phyloP scores from a whole-genome alignment of 2,329 filamentous ascomycete genomes.

The Exophiala viscosa region DNA sequence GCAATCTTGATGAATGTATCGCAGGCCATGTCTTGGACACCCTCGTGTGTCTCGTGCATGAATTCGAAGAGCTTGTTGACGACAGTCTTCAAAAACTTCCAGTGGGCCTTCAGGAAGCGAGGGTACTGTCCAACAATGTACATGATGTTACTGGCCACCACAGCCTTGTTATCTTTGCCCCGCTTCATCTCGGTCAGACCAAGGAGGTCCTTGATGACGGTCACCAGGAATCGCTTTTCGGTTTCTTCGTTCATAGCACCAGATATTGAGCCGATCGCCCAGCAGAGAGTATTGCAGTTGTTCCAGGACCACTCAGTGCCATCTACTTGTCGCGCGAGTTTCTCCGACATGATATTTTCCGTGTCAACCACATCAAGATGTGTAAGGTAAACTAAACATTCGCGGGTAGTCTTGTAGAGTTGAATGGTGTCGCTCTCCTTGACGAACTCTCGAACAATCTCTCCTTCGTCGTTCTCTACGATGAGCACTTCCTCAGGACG shows the following conservation, averaged over 20 bases:
- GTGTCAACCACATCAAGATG: slow-evolving; percentile 97
- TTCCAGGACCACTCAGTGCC: slow-evolving; percentile 98
- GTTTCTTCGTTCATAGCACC: slow-evolving; percentile 99
- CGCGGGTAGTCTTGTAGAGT: slow-evolving; percentile 96
- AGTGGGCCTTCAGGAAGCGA: slow-evolving; percentile 96
- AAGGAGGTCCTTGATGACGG: slow-evolving; percentile 95
- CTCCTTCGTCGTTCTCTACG: slow-evolving; percentile 98
- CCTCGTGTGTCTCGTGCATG: slow-evolving; percentile 99
- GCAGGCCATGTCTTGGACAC: slow-evolving; percentile 99
- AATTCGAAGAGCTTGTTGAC: slow-evolving; percentile 99
- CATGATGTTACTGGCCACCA: slow-evolving; percentile 99
- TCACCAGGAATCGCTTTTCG: slow-evolving; percentile 96
- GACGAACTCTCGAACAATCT: slow-evolving; percentile 98
- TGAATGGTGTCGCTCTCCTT: slow-evolving; percentile 99
- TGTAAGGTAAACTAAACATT: slow-evolving; percentile 94
- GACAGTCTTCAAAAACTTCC: slow-evolving; percentile 99
- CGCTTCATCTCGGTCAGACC: slow-evolving; percentile 98
- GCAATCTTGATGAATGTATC: slow-evolving; percentile 99
- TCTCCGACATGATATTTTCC: slow-evolving; percentile 99
- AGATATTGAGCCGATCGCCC: slow-evolving; percentile 98
- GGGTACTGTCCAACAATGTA: slow-evolving; percentile 99
- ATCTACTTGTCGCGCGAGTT: slow-evolving; percentile 91
- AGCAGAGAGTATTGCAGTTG: slow-evolving; percentile 99
- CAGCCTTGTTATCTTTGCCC: slow-evolving; percentile 98
- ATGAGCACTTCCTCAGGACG: slow-evolving; percentile 95